Evolutionary conservation across 371 early-diverging fungal genomes (phyloP), one percentile per base, ranked within the genome.

Genomic region (Rhizopus arrhizus): DNA sequence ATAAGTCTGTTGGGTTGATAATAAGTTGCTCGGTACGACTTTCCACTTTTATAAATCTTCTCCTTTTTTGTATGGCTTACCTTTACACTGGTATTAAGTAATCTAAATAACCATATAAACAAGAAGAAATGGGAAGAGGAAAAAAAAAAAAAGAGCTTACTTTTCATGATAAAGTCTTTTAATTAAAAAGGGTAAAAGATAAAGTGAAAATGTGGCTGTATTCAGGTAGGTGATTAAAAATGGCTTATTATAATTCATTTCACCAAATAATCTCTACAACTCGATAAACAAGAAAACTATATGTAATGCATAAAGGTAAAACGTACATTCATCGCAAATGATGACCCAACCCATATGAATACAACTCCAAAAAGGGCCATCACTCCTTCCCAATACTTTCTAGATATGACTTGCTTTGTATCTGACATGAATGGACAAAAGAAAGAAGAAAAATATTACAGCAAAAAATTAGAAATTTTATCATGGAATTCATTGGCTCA

Each of bases 221-320:
- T 89, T 89, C 51, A 89, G 45, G 68, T 89, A 91, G 8, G 91
- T 91, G 51, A 91, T 68, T 15, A 89, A 79, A 68, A 89, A 89
- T 0, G 91, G 91, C 45, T 82, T 84, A 69, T 85, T 83, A 72
- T 81, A 91, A 36, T 79, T 56, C 54, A 80, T 76, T 40, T 83
- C 85, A 33, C 83, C 82, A 72, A 88, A 88, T 49, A 87, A 71
- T 66, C 79, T 84, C 86, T 85, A 52, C n/a, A 9, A n/a, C 1
- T 5, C 6, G 15, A 16, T 7, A 16, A 2, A n/a, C 36, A 15
- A 67, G 47, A 51, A 16, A 38, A 36, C 36, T 31, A 34, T 16
- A 9, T 48, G 40, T 47, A 53, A n/a, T 31, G 36, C 8, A 8
- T 33, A 34, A 10, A 62, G 75, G 22, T 22, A 22, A 22, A 22